Conservation (phyloP, 2,329 filamentous ascomycete species). For the Hymenoscyphus fructigenus region DNA sequence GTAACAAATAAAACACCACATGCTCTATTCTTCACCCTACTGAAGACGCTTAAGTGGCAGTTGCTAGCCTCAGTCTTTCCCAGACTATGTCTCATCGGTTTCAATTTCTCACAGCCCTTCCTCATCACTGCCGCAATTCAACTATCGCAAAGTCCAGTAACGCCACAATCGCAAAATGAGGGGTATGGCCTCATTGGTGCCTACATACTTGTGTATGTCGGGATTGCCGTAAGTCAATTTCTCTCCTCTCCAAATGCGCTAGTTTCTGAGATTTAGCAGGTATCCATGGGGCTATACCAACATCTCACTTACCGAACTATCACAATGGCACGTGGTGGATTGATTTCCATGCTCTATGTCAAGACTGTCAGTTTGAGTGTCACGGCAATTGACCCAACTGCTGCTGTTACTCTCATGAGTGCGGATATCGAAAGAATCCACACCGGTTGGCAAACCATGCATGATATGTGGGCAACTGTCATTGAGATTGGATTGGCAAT, state of each 20-base stretch:
- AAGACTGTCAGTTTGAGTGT: conserved; percentile 38
- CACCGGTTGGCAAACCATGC: conserved; percentile 28
- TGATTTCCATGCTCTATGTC: conserved; percentile 32
- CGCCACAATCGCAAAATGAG: conserved; percentile 16
- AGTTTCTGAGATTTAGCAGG: not conserved
- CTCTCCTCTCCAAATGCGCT: conserved; percentile 28
- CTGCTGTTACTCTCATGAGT: conserved; percentile 44
- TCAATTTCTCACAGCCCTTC: conserved; percentile 30
- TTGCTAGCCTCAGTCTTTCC: conserved; percentile 24
- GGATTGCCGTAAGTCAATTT: conserved; percentile 20
- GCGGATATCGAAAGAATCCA: conserved; percentile 43
- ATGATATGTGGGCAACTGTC: conserved; percentile 41
- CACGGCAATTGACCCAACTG: conserved; percentile 35
- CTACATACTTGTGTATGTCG: conserved; percentile 25
- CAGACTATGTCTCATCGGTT: conserved; percentile 26
- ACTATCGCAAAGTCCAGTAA: conserved; percentile 11
- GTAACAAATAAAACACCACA: conserved; percentile 14
- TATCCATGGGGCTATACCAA: conserved; percentile 10
- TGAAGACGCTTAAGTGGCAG: conserved; percentile 19
- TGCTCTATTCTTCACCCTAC: conserved; percentile 19
- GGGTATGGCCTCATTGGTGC: conserved; percentile 28
- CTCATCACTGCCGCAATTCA: conserved; percentile 22
- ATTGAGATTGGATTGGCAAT: conserved; percentile 39
- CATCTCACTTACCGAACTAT: conserved; percentile 13
- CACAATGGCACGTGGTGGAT: conserved; percentile 8